Evolutionary conservation across 768 basidiomycete genomes (phyloP).

Genomic region (Mycena floridula): DNA sequence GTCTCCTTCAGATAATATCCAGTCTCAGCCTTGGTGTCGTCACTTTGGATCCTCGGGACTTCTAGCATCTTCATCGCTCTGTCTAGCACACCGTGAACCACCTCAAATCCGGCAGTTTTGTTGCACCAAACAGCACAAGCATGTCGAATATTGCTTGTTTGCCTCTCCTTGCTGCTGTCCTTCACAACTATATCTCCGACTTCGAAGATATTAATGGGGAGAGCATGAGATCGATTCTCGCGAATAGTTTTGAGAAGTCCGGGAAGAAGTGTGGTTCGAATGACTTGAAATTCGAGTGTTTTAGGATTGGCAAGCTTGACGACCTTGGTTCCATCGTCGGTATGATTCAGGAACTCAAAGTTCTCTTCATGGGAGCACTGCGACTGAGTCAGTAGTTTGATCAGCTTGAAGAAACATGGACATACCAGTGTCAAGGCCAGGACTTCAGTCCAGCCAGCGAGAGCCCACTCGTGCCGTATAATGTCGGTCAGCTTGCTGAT

Average conservation of each 20-base stretch:
- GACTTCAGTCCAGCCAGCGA: conserved; percentile 95
- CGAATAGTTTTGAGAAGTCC: conserved; percentile 95
- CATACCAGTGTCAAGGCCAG: conserved; percentile 88
- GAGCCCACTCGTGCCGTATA: conserved; percentile 84
- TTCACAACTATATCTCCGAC: conserved; percentile 91
- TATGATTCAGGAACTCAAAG: conserved; percentile 86
- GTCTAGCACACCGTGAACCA: conserved; percentile 92
- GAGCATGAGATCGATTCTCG: conserved; percentile 89
- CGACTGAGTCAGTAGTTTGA: neutral
- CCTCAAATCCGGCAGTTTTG: conserved; percentile 94
- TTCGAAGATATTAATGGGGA: conserved; percentile 94
- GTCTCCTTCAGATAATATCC: conserved; percentile 93
- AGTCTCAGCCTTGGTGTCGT: conserved; percentile 46
- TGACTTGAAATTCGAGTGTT: conserved; percentile 96
- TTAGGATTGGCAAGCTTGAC: conserved; percentile 96
- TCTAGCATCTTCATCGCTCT: conserved; percentile 95
- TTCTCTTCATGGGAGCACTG: conserved; percentile 99
- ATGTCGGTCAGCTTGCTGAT: conserved; percentile 89
- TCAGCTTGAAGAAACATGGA: conserved; percentile 3
- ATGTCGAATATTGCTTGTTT: conserved; percentile 82
- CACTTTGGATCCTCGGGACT: conserved; percentile 66
- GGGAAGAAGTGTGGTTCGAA: conserved; percentile 91
- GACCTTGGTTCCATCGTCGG: conserved; percentile 74
- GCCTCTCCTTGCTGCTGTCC: conserved; percentile 69
- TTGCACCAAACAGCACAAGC: conserved; percentile 95